A percentile compares a stretch with the other conserved stretches of the same genome.
Conservation (phyloP, 2,329 filamentous ascomycete genomes). For the Epichloe sibirici region DNA sequence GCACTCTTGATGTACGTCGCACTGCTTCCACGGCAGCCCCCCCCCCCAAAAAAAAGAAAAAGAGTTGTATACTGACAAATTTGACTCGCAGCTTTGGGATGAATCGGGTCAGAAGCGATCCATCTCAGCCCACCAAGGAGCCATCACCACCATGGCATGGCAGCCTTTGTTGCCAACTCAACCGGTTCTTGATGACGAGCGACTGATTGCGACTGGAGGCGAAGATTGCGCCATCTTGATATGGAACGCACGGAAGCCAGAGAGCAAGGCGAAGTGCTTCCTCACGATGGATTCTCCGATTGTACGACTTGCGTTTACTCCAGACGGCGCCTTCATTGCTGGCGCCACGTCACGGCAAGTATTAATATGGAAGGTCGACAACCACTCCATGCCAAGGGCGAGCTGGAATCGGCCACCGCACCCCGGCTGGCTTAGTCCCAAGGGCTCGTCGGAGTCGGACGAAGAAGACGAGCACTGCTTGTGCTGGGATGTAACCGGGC, state of each 20-base stretch:
- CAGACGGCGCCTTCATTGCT: constrained; percentile 50
- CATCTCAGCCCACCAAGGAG: constrained; percentile 46
- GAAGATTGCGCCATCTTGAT: constrained; percentile 51
- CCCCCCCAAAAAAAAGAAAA: not conserved
- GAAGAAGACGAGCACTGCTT: constrained; percentile 51
- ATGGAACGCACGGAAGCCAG: constrained; percentile 45
- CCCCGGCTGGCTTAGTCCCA: constrained; percentile 46
- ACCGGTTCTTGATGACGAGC: constrained; percentile 31
- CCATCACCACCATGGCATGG: constrained; percentile 48
- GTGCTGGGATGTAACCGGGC: constrained; percentile 49
- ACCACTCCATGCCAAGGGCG: constrained; percentile 43
- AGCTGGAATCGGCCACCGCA: constrained; percentile 46
- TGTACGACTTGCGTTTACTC: constrained; percentile 48
- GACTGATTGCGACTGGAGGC: constrained; percentile 47
- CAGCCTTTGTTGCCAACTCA: constrained; percentile 37
- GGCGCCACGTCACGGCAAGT: constrained; percentile 47
- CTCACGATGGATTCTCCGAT: constrained; percentile 49
- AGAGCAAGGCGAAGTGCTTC: constrained; percentile 44
- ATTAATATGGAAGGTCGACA: constrained; percentile 53
- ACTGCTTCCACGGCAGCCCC: not conserved
- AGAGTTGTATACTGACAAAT: not conserved
- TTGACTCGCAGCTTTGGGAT: constrained; percentile 39
- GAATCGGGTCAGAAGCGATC: constrained; percentile 39
- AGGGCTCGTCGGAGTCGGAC: constrained; percentile 37
- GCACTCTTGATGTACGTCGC: constrained; percentile 45